phyloP scores from a whole-genome alignment of 2,329 filamentous ascomycete species.

The Sarocladium strictum region DNA sequence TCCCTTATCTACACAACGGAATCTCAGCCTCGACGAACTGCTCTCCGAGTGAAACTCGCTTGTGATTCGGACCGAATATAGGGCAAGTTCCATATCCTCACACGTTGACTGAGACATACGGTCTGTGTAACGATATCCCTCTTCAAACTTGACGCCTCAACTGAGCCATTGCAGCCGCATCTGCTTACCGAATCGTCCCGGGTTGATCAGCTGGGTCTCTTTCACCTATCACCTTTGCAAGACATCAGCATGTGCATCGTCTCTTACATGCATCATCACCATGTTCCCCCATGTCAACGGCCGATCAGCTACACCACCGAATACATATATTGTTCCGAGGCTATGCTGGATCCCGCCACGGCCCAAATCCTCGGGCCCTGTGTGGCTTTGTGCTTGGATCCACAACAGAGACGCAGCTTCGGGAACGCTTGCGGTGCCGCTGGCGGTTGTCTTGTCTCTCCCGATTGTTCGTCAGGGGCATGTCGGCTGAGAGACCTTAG shows the following conservation, averaged over 20 bases:
- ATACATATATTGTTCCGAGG: conserved; percentile 37
- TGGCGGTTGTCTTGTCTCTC: conserved; percentile 38
- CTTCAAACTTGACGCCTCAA: neutral
- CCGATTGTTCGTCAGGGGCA: conserved; percentile 39
- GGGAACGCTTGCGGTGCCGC: conserved; percentile 6
- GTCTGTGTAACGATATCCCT: neutral
- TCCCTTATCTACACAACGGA: no score
- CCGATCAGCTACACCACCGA: conserved; percentile 34
- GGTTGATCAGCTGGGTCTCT: no score
- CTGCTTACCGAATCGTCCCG: neutral
- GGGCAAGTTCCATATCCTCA: neutral
- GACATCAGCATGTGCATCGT: conserved; percentile 39
- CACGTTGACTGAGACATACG: neutral
- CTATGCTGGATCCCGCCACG: conserved; percentile 24
- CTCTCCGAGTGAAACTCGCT: no score
- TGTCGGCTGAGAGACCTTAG: conserved; percentile 44
- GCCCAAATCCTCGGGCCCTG: conserved; percentile 19
- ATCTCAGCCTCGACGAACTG: neutral
- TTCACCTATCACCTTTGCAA: no score
- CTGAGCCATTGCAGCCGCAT: conserved; percentile 2
- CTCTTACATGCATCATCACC: conserved; percentile 47
- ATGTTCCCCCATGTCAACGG: conserved; percentile 35
- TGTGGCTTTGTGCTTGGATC: conserved; percentile 9
- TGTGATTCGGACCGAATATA: neutral
- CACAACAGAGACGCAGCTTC: neutral